These are phyloP conservation scores for Talaromyces sp. DNA, from an alignment of 2,329 filamentous ascomycete species.

Conservation along the genomic window DNA sequence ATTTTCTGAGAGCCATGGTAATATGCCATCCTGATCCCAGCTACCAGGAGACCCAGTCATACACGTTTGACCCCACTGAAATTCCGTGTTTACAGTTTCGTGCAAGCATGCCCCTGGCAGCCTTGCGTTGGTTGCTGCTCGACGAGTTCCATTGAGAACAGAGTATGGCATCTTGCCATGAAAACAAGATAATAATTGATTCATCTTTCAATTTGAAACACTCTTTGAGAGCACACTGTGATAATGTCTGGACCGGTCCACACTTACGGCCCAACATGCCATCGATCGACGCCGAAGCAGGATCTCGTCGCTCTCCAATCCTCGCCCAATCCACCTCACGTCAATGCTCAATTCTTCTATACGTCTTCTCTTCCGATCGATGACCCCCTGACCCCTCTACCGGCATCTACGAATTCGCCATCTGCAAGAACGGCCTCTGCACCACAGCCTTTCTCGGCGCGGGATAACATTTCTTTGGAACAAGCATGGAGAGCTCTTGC, in stretches of 20 bases:
- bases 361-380: constrained; percentile 77
- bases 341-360: constrained; percentile 79
- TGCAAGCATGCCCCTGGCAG: constrained; percentile 11
- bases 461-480: constrained; percentile 76
- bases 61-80: neutral
- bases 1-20: neutral
- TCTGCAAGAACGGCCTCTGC: constrained; percentile 55
- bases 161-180: neutral
- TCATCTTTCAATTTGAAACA: neutral
- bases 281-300: constrained; percentile 37
- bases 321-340: constrained; percentile 51
- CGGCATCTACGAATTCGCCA: constrained; percentile 48
- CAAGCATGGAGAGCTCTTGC: constrained; percentile 67
- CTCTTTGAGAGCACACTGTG: neutral
- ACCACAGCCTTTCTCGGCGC: constrained; percentile 71
- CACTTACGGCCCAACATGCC: constrained; percentile 60
- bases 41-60: neutral
- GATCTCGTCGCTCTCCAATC: constrained; percentile 31
- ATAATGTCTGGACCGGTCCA: constrained; percentile 48
- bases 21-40: neutral
- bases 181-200: neutral
- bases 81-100: neutral
- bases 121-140: constrained; percentile 11
- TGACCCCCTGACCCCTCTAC: constrained; percentile 72
- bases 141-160: neutral